Evolutionary conservation across 1,139 yeast genomes (phyloP).

Genomic region (Lodderomyces jiufengensis): DNA sequence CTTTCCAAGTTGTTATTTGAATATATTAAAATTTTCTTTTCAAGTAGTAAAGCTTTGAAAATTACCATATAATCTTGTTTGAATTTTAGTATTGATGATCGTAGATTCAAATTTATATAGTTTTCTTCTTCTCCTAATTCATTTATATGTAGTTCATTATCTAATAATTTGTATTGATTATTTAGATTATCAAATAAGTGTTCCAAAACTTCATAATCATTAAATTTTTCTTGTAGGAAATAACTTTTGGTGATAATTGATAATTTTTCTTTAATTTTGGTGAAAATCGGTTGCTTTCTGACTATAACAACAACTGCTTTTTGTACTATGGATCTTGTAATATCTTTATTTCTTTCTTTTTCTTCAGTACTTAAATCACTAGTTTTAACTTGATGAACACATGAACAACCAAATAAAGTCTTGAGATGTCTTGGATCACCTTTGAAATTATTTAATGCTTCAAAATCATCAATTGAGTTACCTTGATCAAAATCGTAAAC

Average conservation of each 20-base stretch:
- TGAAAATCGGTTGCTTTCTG: conserved; percentile 75
- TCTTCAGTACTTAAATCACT: conserved; percentile 50
- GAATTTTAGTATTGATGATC: conserved; percentile 60
- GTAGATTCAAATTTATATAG: conserved; percentile 73
- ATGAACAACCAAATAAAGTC: conserved; percentile 89
- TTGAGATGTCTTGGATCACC: conserved; percentile 50
- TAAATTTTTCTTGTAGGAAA: conserved; percentile 75
- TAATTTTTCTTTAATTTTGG: conserved; percentile 83
- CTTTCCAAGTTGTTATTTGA: conserved; percentile 77
- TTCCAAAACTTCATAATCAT: conserved; percentile 64
- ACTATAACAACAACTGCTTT: conserved; percentile 88
- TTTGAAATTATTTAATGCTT: conserved; percentile 41
- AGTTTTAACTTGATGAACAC: conserved; percentile 78
- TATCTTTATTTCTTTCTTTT: conserved; percentile 54
- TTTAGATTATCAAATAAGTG: conserved; percentile 73
- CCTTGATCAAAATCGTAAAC: conserved; percentile 62
- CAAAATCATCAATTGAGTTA: conserved; percentile 41
- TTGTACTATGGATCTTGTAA: conserved; percentile 86
- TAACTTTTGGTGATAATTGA: conserved; percentile 86
- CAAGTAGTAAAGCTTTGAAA: conserved; percentile 74
- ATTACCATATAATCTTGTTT: conserved; percentile 61
- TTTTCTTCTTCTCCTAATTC: conserved; percentile 36
- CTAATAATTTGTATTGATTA: conserved; percentile 27
- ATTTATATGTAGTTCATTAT: conserved; percentile 18
- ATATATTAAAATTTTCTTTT: conserved; percentile 63